Conservation (phyloP, 2,329 filamentous ascomycete species). For the Neonectria neomacrospora region DNA sequence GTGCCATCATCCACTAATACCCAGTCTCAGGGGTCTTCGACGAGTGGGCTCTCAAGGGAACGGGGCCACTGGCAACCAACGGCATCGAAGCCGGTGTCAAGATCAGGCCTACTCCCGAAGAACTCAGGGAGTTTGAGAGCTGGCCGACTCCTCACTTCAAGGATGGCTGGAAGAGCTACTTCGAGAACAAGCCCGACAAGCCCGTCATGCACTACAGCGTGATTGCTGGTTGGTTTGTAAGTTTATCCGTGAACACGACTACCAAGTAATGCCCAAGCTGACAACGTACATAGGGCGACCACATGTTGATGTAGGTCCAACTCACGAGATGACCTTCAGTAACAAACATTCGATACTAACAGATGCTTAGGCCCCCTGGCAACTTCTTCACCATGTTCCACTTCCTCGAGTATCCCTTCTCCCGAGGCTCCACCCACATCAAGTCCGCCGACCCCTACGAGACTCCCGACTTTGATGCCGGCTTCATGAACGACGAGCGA, state of each 20-base stretch:
- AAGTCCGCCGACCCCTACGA: slow-evolving; percentile 78
- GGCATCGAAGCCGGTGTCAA: slow-evolving; percentile 85
- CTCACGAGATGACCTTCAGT: rapidly evolving
- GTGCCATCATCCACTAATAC: not conserved
- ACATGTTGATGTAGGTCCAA: slow-evolving; percentile 64
- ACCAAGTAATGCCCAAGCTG: not conserved
- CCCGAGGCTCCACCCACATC: slow-evolving; percentile 77
- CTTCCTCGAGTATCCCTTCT: slow-evolving; percentile 83
- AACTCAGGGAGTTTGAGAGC: slow-evolving; percentile 73
- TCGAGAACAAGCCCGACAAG: slow-evolving; percentile 86
- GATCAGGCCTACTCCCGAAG: slow-evolving; percentile 75
- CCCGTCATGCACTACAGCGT: slow-evolving; percentile 88
- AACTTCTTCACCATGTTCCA: slow-evolving; percentile 90
- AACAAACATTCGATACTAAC: slow-evolving; percentile 2
- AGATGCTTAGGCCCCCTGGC: slow-evolving; percentile 71
- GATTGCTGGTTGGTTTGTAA: slow-evolving; percentile 72
- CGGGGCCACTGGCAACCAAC: slow-evolving; percentile 80
- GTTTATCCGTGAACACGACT: not conserved
- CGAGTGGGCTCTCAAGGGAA: slow-evolving; percentile 83
- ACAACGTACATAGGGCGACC: slow-evolving; percentile 52
- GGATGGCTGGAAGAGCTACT: slow-evolving; percentile 82
- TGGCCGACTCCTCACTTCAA: slow-evolving; percentile 82
- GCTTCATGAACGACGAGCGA: slow-evolving; percentile 87
- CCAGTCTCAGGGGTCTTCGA: slow-evolving; percentile 68
- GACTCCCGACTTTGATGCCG: slow-evolving; percentile 79